Conservation (phyloP, 139 green algal species). For the Coelastrella sp. region DNA sequence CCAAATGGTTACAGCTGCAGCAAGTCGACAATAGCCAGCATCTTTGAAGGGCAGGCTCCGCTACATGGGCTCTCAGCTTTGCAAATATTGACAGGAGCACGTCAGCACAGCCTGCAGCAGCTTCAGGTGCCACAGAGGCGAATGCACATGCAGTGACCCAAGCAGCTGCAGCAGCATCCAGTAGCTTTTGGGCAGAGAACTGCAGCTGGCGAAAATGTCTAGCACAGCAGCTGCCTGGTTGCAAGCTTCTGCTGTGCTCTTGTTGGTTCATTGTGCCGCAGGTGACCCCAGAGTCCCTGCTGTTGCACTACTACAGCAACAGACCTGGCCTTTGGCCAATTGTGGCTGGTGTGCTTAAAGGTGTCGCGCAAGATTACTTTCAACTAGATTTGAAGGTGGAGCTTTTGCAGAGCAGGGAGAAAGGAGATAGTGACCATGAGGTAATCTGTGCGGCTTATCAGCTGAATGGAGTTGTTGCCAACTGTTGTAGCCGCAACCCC, state of each 20-base stretch:
- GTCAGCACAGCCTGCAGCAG: no score
- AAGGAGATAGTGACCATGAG: conserved; percentile 56
- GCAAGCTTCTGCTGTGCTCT: not conserved
- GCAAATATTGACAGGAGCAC: no score
- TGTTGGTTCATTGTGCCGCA: not conserved
- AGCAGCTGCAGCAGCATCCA: no score
- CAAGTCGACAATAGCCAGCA: no score
- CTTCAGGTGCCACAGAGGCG: no score
- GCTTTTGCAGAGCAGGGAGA: conserved; percentile 50
- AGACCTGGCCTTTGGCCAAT: conserved; percentile 62
- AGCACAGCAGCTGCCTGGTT: not conserved
- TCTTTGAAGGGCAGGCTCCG: no score
- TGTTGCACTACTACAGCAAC: conserved; percentile 62
- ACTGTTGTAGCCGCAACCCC: no score
- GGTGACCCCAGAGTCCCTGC: conserved; percentile 55
- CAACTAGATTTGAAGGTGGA: conserved; percentile 40
- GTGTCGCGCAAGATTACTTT: conserved; percentile 46
- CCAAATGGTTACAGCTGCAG: no score
- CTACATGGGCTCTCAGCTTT: no score
- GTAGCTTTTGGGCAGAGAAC: no score
- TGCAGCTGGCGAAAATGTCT: no score
- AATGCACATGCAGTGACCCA: no score
- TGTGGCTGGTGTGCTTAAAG: conserved; percentile 59
- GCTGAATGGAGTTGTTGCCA: not conserved
- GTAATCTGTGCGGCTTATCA: not conserved